Evolutionary conservation across 306 rosid genomes (phyloP).

Genomic region (Quercus variabilis): DNA sequence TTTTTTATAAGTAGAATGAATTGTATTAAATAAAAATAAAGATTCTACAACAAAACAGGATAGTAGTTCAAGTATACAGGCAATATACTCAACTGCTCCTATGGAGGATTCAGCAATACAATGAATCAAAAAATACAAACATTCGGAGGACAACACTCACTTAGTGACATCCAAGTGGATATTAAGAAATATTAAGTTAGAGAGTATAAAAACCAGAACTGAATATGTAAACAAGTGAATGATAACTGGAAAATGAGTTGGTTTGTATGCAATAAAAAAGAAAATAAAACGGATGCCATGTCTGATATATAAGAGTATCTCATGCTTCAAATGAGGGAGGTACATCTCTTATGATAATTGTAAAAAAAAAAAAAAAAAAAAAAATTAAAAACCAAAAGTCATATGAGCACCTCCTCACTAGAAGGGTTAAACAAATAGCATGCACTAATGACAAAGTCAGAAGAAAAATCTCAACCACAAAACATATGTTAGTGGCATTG

Average conservation of each 20-base stretch:
- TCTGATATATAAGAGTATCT: neutral
- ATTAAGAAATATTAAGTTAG: neutral
- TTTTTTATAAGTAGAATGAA: conserved; percentile 12
- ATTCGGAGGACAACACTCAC: too few species aligned
- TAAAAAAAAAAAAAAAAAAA: neutral
- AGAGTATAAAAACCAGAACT: neutral
- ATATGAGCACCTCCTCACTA: neutral
- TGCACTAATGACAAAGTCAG: neutral
- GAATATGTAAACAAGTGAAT: neutral
- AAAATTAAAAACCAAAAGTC: neutral
- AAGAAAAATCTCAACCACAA: neutral
- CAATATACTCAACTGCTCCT: too few species aligned
- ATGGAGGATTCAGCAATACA: too few species aligned
- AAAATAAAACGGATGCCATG: neutral
- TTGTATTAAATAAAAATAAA: neutral
- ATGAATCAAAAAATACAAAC: too few species aligned
- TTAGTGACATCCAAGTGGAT: too few species aligned
- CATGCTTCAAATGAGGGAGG: neutral
- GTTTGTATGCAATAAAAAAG: neutral
- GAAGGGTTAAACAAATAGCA: neutral
- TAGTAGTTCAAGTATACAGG: too few species aligned
- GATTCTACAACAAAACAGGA: too few species aligned
- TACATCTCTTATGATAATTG: neutral
- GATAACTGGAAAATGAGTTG: neutral
- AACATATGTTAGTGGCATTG: neutral